Percentiles rank a stretch among this genome's conserved stretches.
These are phyloP conservation scores for Phenoliferia sp. DNA, from an alignment of 1,284 basidiomycete genomes.

Conservation along the genomic window DNA sequence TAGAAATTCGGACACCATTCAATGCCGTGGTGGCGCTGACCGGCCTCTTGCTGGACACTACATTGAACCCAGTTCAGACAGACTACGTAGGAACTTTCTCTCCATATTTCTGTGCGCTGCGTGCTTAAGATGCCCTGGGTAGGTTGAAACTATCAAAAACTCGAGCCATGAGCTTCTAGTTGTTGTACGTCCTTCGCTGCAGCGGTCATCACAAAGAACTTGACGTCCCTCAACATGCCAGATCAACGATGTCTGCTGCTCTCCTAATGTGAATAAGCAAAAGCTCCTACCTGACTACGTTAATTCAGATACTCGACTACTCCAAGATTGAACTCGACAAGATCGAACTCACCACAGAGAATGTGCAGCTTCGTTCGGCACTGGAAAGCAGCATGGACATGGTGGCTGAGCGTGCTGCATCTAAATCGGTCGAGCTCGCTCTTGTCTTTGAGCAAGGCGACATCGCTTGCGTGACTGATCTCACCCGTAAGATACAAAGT, in stretches of 20 bases:
- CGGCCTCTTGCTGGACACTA: conserved; percentile 25
- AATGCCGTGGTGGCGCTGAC: conserved; percentile 30
- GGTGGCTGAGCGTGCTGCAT: conserved; percentile 29
- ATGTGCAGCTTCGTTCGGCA: conserved; percentile 16
- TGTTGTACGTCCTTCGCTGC: conserved; percentile 10
- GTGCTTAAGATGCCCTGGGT: too few species aligned
- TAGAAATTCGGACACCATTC: conserved; percentile 30
- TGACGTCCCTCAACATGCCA: background rate
- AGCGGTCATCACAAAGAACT: background rate
- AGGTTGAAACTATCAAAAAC: conserved; percentile 32
- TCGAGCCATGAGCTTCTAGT: conserved; percentile 29
- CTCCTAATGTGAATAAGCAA: too few species aligned
- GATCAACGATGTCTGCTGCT: conserved; percentile 2
- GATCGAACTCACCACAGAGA: conserved; percentile 22
- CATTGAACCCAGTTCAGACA: conserved; percentile 23
- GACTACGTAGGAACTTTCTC: conserved; percentile 7
- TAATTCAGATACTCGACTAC: conserved; percentile 25
- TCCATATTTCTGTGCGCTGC: too few species aligned
- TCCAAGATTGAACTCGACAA: conserved; percentile 30
- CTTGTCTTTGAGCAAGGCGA: conserved; percentile 29
- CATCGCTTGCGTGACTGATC: conserved; percentile 21
- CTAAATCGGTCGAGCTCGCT: conserved; percentile 26
- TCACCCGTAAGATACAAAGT: conserved; percentile 10
- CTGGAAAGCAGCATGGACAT: conserved; percentile 30
- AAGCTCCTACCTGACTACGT: too few species aligned